Conservation (phyloP, 208 protist genomes). For the Leishmania tropica region DNA sequence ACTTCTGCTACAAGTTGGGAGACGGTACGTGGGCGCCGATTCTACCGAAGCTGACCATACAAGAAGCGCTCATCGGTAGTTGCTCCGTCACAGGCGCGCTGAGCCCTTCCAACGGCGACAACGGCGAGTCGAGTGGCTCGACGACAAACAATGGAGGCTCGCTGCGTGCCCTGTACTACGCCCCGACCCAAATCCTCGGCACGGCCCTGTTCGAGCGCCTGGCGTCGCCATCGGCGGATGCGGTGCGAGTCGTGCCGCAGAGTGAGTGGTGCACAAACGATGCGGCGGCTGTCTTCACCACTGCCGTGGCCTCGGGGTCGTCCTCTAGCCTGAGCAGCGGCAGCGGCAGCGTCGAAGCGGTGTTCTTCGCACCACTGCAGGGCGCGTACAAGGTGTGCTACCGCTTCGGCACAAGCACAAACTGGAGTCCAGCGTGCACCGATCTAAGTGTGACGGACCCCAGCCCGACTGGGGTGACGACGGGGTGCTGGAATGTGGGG, state of each 20-base stretch:
- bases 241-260: slow-evolving; percentile 72
- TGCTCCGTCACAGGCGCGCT: slow-evolving; percentile 33
- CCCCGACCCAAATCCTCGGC: slow-evolving; percentile 54
- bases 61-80: slow-evolving; percentile 31
- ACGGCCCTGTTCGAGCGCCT: slow-evolving; percentile 19
- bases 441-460: slow-evolving; percentile 37
- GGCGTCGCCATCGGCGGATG: slow-evolving; percentile 35
- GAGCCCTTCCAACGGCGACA: slow-evolving; percentile 43
- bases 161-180: slow-evolving; percentile 84
- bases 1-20: slow-evolving; percentile 79
- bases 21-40: slow-evolving; percentile 84
- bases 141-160: slow-evolving; percentile 18
- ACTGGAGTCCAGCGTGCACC: slow-evolving; percentile 87
- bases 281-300: slow-evolving; percentile 54
- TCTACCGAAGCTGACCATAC: slow-evolving; percentile 48
- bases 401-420: slow-evolving; percentile 57
- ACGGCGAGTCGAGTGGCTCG: neutral
- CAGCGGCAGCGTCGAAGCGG: slow-evolving; percentile 10
- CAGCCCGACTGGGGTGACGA: slow-evolving; percentile 45
- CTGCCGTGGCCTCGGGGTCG: slow-evolving; percentile 10
- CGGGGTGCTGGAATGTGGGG: slow-evolving; percentile 69
- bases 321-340: slow-evolving; percentile 17
- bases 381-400: slow-evolving; percentile 89
- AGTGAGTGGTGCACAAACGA: slow-evolving; percentile 58
- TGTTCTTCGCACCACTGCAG: slow-evolving; percentile 57